Evolutionary conservation across 2,329 filamentous ascomycete genomes (phyloP).

Genomic region (Pseudogymnoascus verrucosus): DNA sequence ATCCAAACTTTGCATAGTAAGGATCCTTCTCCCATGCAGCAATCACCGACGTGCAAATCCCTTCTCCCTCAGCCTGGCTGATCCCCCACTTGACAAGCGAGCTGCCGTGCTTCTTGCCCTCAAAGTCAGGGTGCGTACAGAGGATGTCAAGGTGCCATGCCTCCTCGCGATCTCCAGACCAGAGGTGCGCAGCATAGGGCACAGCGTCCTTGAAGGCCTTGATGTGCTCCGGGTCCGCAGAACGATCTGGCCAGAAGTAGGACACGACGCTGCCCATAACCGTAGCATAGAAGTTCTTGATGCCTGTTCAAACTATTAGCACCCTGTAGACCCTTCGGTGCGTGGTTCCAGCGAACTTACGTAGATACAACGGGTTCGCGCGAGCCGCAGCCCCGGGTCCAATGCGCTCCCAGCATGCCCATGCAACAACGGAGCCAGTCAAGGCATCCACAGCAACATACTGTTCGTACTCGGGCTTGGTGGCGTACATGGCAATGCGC

Average conservation of each 20-base stretch:
- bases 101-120: slow-evolving; percentile 31
- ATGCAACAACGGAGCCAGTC: slow-evolving; percentile 19
- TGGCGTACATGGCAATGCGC: slow-evolving; percentile 25
- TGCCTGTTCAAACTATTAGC: slow-evolving; percentile 8
- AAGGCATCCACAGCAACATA: slow-evolving; percentile 23
- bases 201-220: slow-evolving; percentile 19
- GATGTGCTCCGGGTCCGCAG: slow-evolving; percentile 17
- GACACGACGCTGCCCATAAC: slow-evolving; percentile 13
- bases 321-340: slow-evolving; percentile 17
- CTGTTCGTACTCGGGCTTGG: slow-evolving; percentile 15
- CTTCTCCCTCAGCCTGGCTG: slow-evolving; percentile 29
- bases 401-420: slow-evolving; percentile 21
- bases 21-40: slow-evolving; percentile 31
- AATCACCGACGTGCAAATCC: slow-evolving; percentile 33
- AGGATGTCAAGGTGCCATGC: slow-evolving; percentile 34
- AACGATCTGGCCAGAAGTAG: slow-evolving; percentile 20
- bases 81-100: slow-evolving; percentile 36
- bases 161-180: slow-evolving; percentile 25
- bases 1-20: slow-evolving; percentile 31
- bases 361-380: not conserved
- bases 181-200: slow-evolving; percentile 22
- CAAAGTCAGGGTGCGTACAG: slow-evolving; percentile 33
- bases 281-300: slow-evolving; percentile 1
- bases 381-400: slow-evolving; percentile 11
- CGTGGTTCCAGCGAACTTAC: not conserved